phyloP scores from a whole-genome alignment of 2,329 filamentous ascomycete species.

The Botrytis fabae region DNA sequence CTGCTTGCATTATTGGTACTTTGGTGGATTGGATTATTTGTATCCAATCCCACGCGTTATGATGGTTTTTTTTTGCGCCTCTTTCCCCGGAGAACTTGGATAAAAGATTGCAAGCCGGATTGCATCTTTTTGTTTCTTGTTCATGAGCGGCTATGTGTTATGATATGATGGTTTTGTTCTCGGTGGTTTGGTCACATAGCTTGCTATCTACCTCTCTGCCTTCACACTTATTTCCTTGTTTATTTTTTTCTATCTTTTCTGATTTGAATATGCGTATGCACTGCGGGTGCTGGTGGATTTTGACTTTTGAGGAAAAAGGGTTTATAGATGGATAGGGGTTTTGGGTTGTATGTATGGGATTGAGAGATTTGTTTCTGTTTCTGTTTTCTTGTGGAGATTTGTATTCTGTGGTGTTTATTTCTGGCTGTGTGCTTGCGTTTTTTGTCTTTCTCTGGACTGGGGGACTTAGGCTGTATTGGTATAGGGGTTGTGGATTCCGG shows the following conservation, averaged over 20 bases:
- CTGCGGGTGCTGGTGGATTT: conserved; percentile 4
- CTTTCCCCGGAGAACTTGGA: not conserved
- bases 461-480: conserved; percentile 3
- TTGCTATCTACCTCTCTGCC: conserved; percentile 10
- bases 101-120: not conserved
- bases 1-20: conserved; percentile 22
- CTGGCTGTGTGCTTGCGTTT: not conserved
- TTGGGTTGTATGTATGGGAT: conserved; percentile 4
- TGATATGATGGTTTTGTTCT: conserved; percentile 15
- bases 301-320: not conserved
- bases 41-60: conserved; percentile 17
- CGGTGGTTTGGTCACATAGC: conserved; percentile 13
- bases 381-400: not conserved
- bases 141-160: conserved; percentile 15
- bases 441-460: not conserved
- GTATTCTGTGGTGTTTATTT: conserved; percentile 6
- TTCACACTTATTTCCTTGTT: not conserved
- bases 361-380: not conserved
- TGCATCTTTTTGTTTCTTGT: conserved; percentile 1
- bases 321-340: conserved; percentile 13
- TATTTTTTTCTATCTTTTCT: not conserved
- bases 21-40: not conserved
- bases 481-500: conserved; percentile 2
- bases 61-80: not conserved
- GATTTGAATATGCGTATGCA: conserved; percentile 6